Evolutionary conservation across 1,284 basidiomycete species (phyloP).

Genomic region (Leccinum subrobustum): DNA sequence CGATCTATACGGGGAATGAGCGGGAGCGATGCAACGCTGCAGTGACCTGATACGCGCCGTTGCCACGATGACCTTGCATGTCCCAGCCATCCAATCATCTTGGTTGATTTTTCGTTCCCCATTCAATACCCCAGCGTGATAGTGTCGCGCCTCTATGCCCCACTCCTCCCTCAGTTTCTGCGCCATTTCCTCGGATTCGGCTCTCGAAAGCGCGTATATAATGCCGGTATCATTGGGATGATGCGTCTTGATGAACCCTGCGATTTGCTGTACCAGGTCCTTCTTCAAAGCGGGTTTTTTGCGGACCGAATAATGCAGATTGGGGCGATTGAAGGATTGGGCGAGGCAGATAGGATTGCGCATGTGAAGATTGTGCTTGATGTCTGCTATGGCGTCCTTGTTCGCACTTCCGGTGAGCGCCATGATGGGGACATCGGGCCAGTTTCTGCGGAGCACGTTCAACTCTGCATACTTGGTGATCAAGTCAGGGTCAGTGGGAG

Average conservation of each 20-base stretch:
- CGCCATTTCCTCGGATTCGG: slow-evolving; percentile 81
- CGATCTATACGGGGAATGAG: slow-evolving; percentile 48
- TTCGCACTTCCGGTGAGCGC: slow-evolving; percentile 96
- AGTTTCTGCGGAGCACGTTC: slow-evolving; percentile 67
- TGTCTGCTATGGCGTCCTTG: slow-evolving; percentile 73
- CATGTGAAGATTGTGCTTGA: slow-evolving; percentile 73
- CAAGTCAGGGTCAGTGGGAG: slow-evolving; percentile 5
- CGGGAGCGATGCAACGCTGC: slow-evolving; percentile 8
- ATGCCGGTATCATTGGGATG: slow-evolving; percentile 74
- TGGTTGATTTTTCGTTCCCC: slow-evolving; percentile 69
- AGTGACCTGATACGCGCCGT: slow-evolving; percentile 51
- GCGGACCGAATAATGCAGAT: slow-evolving; percentile 82
- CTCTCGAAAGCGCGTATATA: slow-evolving; percentile 79
- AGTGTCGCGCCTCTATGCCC: slow-evolving; percentile 71
- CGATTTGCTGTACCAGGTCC: slow-evolving; percentile 66
- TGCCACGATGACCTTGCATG: slow-evolving; percentile 85
- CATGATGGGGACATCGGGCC: slow-evolving; percentile 86
- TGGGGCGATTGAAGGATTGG: slow-evolving; percentile 89
- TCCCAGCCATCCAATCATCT: slow-evolving; percentile 73
- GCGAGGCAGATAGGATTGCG: slow-evolving; percentile 57
- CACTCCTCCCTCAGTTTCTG: slow-evolving; percentile 55
- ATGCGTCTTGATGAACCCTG: slow-evolving; percentile 63
- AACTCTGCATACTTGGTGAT: slow-evolving; percentile 63
- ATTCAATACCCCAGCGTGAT: slow-evolving; percentile 79
- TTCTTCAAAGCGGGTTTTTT: slow-evolving; percentile 48